A percentile compares a stretch with the other conserved stretches of the same genome.
Evolutionary conservation across 2,329 filamentous ascomycete species (phyloP).

Genomic region (Fusarium lateritium): DNA sequence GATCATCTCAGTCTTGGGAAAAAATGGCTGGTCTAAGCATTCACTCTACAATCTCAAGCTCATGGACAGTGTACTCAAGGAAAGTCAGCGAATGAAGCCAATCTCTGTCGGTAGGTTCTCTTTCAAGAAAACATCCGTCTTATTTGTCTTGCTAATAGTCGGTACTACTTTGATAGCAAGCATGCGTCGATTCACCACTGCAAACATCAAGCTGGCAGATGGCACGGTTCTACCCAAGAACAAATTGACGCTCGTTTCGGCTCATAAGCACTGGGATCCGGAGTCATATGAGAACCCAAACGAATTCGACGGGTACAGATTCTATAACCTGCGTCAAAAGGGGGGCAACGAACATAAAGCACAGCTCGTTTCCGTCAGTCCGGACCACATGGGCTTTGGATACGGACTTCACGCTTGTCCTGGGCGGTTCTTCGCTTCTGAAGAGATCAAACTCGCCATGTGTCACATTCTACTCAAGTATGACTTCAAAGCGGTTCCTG

Average conservation of each 20-base stretch:
- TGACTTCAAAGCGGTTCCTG: neutral
- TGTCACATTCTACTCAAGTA: slow-evolving; percentile 4
- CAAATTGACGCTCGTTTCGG: neutral
- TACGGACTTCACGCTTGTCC: slow-evolving; percentile 8
- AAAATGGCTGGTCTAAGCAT: slow-evolving; percentile 4
- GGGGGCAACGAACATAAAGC: slow-evolving; percentile 5
- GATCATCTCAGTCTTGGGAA: neutral
- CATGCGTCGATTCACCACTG: neutral
- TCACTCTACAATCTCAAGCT: slow-evolving; percentile 7
- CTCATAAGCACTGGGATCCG: neutral
- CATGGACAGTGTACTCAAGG: slow-evolving; percentile 8
- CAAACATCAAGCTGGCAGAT: neutral
- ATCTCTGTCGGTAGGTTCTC: neutral
- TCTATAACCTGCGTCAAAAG: slow-evolving; percentile 13
- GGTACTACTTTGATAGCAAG: neutral
- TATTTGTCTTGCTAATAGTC: no score
- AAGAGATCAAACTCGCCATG: slow-evolving; percentile 9
- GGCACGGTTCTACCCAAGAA: slow-evolving; percentile 1
- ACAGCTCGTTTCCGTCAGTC: neutral
- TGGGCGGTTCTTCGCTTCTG: slow-evolving; percentile 7
- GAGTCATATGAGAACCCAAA: slow-evolving; percentile 10
- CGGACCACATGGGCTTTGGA: slow-evolving; percentile 9
- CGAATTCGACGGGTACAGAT: slow-evolving; percentile 11
- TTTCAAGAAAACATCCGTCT: neutral
- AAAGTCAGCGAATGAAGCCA: slow-evolving; percentile 1